A percentile compares a stretch with the other conserved stretches of the same genome.
Evolutionary conservation across 768 basidiomycete species (phyloP).

Genomic region (Leccinum longicurvipes): DNA sequence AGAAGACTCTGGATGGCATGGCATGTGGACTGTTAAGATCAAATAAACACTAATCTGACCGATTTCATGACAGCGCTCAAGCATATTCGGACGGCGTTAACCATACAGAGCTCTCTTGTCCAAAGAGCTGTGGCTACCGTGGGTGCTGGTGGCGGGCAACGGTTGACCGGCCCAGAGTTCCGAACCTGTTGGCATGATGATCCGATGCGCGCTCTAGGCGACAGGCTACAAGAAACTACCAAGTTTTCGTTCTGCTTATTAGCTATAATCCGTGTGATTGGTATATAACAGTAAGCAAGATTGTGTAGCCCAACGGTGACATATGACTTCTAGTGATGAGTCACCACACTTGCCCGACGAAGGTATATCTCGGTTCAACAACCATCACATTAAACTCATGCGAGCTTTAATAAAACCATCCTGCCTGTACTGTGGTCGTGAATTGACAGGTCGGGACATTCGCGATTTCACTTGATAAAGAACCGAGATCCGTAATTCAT

Average conservation of each 20-base stretch:
- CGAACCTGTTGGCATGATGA: not conserved
- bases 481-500: constrained; percentile 58
- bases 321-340: not conserved
- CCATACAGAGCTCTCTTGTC: constrained; percentile 5
- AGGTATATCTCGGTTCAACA: not conserved
- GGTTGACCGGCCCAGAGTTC: not conserved
- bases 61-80: not conserved
- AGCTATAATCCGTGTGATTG: not conserved
- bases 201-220: not conserved
- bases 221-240: not conserved
- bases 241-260: not conserved
- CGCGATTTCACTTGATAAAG: constrained; percentile 28
- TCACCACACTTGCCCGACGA: not conserved
- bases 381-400: not conserved
- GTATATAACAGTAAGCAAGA: too few species aligned
- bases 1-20: not conserved
- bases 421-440: not conserved
- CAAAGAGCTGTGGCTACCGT: not conserved
- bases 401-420: constrained; percentile 7
- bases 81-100: too few species aligned
- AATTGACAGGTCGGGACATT: not conserved
- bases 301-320: too few species aligned
- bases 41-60: not conserved
- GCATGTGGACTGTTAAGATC: not conserved
- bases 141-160: not conserved